phyloP scores from a whole-genome alignment of 208 protist species.

The Leishmania major region DNA sequence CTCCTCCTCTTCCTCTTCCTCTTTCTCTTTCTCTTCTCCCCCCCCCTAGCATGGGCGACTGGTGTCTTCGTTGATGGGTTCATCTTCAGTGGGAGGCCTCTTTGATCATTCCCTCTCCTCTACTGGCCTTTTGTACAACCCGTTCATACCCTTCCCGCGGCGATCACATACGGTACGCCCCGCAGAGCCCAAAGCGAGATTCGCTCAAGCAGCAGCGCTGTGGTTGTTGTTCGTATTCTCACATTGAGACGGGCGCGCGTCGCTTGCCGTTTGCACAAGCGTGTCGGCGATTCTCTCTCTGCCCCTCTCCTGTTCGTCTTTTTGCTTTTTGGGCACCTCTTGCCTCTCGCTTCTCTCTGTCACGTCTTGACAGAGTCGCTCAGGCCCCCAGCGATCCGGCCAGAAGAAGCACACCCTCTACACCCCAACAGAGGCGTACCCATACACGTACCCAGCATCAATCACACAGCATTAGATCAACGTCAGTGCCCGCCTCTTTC shows the following conservation, averaged over 20 bases:
- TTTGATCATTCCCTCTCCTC: not conserved
- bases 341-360: not conserved
- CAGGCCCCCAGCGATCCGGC: not conserved
- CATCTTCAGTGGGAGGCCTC: not conserved
- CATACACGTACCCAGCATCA: conserved; percentile 9
- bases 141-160: not conserved
- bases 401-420: not conserved
- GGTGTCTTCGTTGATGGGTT: not conserved
- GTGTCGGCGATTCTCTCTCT: too few species aligned
- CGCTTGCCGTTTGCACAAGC: too few species aligned
- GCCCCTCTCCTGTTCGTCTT: too few species aligned
- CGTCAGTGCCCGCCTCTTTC: not conserved
- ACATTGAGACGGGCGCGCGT: not conserved
- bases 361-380: not conserved
- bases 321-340: too few species aligned
- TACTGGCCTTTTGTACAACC: not conserved
- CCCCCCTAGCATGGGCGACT: not conserved
- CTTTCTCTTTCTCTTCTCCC: not conserved
- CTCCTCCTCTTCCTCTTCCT: not conserved
- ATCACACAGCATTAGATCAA: not conserved
- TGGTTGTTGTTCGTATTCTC: not conserved
- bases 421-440: not conserved
- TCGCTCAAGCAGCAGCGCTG: not conserved
- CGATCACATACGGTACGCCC: not conserved
- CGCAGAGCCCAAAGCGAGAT: not conserved